Evolutionary conservation across 2,329 filamentous ascomycete species (phyloP).

Genomic region (Diaporthe aspalathi): DNA sequence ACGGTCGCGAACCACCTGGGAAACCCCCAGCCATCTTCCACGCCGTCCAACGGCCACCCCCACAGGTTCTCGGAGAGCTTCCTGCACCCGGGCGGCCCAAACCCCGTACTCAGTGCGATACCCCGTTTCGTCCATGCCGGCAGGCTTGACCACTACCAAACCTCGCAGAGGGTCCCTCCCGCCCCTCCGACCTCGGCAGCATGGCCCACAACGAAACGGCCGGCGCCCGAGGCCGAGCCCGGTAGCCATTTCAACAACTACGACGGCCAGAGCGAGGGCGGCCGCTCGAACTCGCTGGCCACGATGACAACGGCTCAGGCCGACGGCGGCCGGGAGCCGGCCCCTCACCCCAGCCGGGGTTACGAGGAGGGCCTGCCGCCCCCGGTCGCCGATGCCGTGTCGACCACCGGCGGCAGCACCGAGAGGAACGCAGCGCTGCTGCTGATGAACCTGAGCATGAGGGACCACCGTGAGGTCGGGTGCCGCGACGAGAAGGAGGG

Average conservation of each 20-base stretch:
- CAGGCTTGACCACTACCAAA: slow-evolving; percentile 32
- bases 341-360: background rate
- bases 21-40: slow-evolving; percentile 26
- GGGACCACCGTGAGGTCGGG: slow-evolving; percentile 45
- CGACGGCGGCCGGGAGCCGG: background rate
- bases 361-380: background rate
- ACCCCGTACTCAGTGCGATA: slow-evolving; percentile 58
- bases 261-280: slow-evolving; percentile 41
- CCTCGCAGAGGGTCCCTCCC: slow-evolving; percentile 30
- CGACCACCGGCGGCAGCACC: slow-evolving; percentile 45
- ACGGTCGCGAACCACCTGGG: slow-evolving; percentile 45
- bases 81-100: slow-evolving; percentile 46
- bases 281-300: slow-evolving; percentile 37
- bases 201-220: slow-evolving; percentile 31
- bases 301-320: slow-evolving; percentile 19
- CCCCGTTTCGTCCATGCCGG: slow-evolving; percentile 49
- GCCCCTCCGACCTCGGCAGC: slow-evolving; percentile 7
- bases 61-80: slow-evolving; percentile 38
- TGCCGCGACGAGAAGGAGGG: slow-evolving; percentile 10
- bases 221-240: slow-evolving; percentile 43
- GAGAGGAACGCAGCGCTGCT: slow-evolving; percentile 61
- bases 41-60: slow-evolving; percentile 37
- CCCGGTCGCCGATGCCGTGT: slow-evolving; percentile 5
- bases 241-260: slow-evolving; percentile 41
- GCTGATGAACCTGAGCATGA: slow-evolving; percentile 60